Base-by-base conservation (phyloP, 768 basidiomycete species). In the Chalciporus piperatus region DNA sequence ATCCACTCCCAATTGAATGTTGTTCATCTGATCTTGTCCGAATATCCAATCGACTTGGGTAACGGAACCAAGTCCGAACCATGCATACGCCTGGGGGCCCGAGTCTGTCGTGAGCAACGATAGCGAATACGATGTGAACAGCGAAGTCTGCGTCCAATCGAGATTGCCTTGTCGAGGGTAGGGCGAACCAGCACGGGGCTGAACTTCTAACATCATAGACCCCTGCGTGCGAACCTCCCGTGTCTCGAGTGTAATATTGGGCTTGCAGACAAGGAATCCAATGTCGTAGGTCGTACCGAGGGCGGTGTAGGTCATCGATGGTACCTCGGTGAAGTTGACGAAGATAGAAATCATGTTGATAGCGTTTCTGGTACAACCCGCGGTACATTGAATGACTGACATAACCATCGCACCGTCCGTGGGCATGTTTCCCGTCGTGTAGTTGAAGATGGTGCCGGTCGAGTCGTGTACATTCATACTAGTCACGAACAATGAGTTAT, bases 261-360 rank as follows among this genome's bases (percentile, higher is more conserved):
- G 62, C 35, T 61, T 62, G 47, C 64, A 64, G 14, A 51, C 51
- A 19, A 64, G 50, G 48, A 66, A 64, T 10, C 47, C 49, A 2
- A 64, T 1, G n/a, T 65, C 35, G 5, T 55, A 66, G 39, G 56
- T 52, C 9, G 51, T 44, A 17, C 41, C 54, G 14, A 54, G n/a
- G n/a, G 56, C 19, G 25, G 48, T 54, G 23, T 58, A 57, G 1
- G 3, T n/a, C 51, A 58, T 20, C 1, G 55, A 58, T 0, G 58
- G 58, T 13, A 59, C 13, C 5, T 51, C 14, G 6, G 58, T 55
- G n/a, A 59, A 51, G 41, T 59, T 8, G 5, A 59, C 17, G 41
- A 55, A 59, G 20, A 49, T 35, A 17, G 56, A 8, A 6, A 54
- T 11, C 3, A 59, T 58, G n/a, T 55, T 19, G 44, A 59, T 41